A percentile compares a stretch with the other conserved stretches of the same genome.
These are phyloP conservation scores for Diatrype stigma DNA, from an alignment of 2,329 filamentous ascomycete species.

Conservation along the genomic window DNA sequence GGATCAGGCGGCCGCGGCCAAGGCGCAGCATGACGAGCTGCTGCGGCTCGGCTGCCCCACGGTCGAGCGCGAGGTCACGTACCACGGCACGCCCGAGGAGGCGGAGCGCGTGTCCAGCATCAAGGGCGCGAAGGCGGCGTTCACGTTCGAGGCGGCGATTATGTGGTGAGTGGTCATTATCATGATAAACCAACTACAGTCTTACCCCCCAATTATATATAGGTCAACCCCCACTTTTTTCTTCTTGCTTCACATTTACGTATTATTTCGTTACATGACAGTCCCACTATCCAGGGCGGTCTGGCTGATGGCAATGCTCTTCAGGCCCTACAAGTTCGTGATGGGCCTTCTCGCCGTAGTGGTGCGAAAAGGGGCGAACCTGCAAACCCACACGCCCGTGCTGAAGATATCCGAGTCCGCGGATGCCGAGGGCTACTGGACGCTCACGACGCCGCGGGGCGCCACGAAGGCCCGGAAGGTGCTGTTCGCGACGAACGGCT, in stretches of 20 bases:
- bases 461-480: slow-evolving; percentile 48
- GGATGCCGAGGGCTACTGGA: slow-evolving; percentile 33
- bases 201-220: no score
- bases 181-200: no score
- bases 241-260: no score
- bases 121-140: slow-evolving; percentile 28
- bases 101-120: slow-evolving; percentile 25
- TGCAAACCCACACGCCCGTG: slow-evolving; percentile 25
- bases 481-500: slow-evolving; percentile 64
- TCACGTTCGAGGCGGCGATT: slow-evolving; percentile 24
- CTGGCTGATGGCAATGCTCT: no score
- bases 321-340: slow-evolving; percentile 26
- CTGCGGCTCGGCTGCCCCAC: slow-evolving; percentile 17
- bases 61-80: slow-evolving; percentile 11
- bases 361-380: slow-evolving; percentile 17
- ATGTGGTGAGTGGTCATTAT: slow-evolving; percentile 16
- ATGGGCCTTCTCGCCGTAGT: slow-evolving; percentile 19
- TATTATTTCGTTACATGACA: no score
- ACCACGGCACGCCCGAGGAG: slow-evolving; percentile 11
- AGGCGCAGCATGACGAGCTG: slow-evolving; percentile 26
- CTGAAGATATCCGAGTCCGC: slow-evolving; percentile 13
- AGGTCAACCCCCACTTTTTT: no score
- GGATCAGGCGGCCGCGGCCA: slow-evolving; percentile 21
- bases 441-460: slow-evolving; percentile 51
- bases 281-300: no score